Evolutionary conservation across 2,329 filamentous ascomycete genomes (phyloP).

Genomic region (Penicillium sclerotiorum): DNA sequence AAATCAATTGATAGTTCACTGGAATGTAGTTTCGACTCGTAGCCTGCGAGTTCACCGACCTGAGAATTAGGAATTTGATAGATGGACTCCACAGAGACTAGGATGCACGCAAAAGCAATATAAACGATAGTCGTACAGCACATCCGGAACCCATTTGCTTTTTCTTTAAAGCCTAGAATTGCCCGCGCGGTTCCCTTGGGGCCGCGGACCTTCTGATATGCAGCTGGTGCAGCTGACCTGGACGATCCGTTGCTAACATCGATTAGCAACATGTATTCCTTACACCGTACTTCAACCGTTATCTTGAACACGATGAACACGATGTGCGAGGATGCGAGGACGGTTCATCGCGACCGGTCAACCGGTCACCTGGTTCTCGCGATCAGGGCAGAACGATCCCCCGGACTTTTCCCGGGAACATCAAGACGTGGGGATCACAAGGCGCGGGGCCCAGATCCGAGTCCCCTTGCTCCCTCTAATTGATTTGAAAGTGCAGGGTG

Average conservation of each 20-base stretch:
- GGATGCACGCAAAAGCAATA: not conserved
- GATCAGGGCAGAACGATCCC: constrained; percentile 13
- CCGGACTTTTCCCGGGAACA: constrained; percentile 20
- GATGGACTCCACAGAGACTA: not conserved
- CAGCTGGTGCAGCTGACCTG: constrained; percentile 8
- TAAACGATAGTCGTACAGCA: no score
- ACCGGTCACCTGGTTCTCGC: not conserved
- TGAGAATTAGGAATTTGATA: not conserved
- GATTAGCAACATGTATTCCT: constrained; percentile 33
- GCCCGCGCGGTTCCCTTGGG: not conserved
- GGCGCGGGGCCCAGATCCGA: constrained; percentile 12
- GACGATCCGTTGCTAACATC: constrained; percentile 27
- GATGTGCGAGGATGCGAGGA: no score
- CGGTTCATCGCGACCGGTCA: no score
- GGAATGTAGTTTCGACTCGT: not conserved
- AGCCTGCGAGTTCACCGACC: not conserved
- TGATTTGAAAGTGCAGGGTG: constrained; percentile 9
- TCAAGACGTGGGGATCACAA: constrained; percentile 11
- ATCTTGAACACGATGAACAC: no score
- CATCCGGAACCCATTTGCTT: constrained; percentile 5
- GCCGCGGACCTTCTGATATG: constrained; percentile 34
- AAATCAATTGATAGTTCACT: no score
- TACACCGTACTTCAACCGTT: no score
- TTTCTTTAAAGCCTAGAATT: constrained; percentile 3
- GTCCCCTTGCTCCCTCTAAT: constrained; percentile 9